Base-by-base conservation (phyloP, 768 basidiomycete species). In the Lentinula raphanica region DNA sequence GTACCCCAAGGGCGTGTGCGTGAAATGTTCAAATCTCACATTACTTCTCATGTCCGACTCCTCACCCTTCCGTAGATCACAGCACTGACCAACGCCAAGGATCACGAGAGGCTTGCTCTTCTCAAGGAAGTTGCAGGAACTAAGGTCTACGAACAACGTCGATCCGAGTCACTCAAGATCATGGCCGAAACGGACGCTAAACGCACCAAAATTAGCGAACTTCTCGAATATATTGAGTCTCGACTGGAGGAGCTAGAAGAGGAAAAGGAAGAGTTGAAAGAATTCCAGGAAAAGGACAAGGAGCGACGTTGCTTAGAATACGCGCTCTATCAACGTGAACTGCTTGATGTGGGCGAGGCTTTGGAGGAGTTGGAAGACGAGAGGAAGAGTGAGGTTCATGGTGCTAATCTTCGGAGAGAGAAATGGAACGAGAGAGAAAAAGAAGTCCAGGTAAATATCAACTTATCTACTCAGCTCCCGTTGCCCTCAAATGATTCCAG, bases 101-200 rank as follows among this genome's bases (percentile, higher is more conserved):
- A 99, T 66, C 85, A 87, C 50, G 96, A 99, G 69, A 84, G 97
- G 2, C 80, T 99, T 5, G 86, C 91, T 0, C 80, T 99, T n/a
- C 77, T 99, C 46, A 98, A 99, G 67, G 97, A 99, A 71, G 95
- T 99, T 0, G 97, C 96, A 0, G 97, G 97, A 3, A 99, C 97
- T 0, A 94, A 97, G 65, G 94, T 98, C 1, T 99, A 99, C 67
- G 97, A 99, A 72, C 90, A 96, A 67, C 86, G 95, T 48, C 84
- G 96, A 15, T 63, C 89, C 0, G 97, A 99, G 69, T 94, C 92
- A 4, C 76, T 95, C n/a, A 87, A 91, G 55, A 94, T 98, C 68
- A 97, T 98, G 92, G 84, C 92, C 28, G 96, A 98, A 68, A 98
- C 97, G 49, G 94, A 96, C 63, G 81, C 89, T 4, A 98, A 98